Evolutionary conservation across 2,329 filamentous ascomycete genomes (phyloP), one percentile per base, ranked within the genome.

Genomic region (Elsinoe necatrix): DNA sequence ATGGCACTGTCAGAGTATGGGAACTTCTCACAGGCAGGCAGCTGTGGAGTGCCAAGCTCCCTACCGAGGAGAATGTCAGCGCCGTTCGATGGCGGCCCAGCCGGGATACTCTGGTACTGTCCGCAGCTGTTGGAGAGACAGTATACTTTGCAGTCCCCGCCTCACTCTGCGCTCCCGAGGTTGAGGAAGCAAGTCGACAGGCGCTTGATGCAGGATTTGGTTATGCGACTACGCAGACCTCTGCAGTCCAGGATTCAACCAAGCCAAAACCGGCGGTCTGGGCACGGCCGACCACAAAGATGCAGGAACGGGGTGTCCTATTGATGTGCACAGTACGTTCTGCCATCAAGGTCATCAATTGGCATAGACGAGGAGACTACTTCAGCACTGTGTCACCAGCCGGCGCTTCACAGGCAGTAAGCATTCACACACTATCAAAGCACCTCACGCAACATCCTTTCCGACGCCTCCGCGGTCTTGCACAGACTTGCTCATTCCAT

Each of bases 401-500:
- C 11, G 87, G 87, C 29, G 84, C 87, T 67, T 80, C 82, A 63
- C 64, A 65, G 25, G 89, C 93, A 3, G 89, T 98, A 55, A 86
- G 89, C 55, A 95, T 98, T 60, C 93, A 98, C 74, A 96, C 92
- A 0, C 77, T 98, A 60, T 93, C 88, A 57, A 95, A 95, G 71
- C 93, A 98, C 73, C 80, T 92, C 45, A 96, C 90, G 2, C 93
- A 98, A 71, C 85, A 93, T 62, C 95, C 93, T 23, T 97, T 98
- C 82, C 86, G 89, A 59, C 80, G 81, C 58, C 72, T 85, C 61
- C 83, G 83, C 66, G 83, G 83, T 58, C 84, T 89, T 48, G 89
- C 91, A 1, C 92, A 97, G 72, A 86, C 87, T 1, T 91, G 90
- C 3, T 89, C 91, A 63, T 98, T 98, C 80, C 95, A 98, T 71